Evolutionary conservation across 495 filamentous ascomycete species (phyloP).

Genomic region (Apiosordaria backusii): DNA sequence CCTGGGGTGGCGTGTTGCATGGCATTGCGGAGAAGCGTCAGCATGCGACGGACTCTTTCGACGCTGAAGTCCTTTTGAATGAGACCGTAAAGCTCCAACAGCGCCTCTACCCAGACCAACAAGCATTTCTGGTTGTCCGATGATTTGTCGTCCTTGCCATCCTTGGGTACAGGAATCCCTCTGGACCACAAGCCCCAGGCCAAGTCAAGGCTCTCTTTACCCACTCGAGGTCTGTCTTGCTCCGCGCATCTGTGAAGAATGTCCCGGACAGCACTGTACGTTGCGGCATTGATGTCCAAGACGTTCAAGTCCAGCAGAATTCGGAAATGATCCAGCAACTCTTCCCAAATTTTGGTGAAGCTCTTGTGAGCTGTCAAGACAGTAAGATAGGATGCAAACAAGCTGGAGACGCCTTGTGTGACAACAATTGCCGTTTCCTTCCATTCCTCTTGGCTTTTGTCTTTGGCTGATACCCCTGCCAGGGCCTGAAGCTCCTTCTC

Average conservation of each 20-base stretch:
- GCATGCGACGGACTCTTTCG: slow-evolving; percentile 59
- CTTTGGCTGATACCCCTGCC: slow-evolving; percentile 30
- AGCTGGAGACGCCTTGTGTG: slow-evolving; percentile 61
- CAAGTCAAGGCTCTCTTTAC: slow-evolving; percentile 54
- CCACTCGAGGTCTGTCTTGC: slow-evolving; percentile 48
- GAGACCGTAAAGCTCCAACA: slow-evolving; percentile 78
- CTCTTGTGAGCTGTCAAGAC: slow-evolving; percentile 52
- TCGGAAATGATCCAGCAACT: slow-evolving; percentile 63
- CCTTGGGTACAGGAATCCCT: slow-evolving; percentile 50
- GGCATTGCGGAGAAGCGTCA: slow-evolving; percentile 56
- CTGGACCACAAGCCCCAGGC: slow-evolving; percentile 73
- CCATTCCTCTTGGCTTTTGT: slow-evolving; percentile 55
- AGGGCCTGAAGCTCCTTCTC: slow-evolving; percentile 42
- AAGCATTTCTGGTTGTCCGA: slow-evolving; percentile 72
- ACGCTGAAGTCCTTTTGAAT: slow-evolving; percentile 60
- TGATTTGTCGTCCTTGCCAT: slow-evolving; percentile 44
- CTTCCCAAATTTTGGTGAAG: slow-evolving; percentile 64
- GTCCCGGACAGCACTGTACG: slow-evolving; percentile 63
- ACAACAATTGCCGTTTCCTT: slow-evolving; percentile 74
- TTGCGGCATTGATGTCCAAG: slow-evolving; percentile 67
- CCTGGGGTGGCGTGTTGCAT: slow-evolving; percentile 61
- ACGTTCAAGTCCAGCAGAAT: slow-evolving; percentile 55
- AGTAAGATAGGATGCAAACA: slow-evolving; percentile 67
- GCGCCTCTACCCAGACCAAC: slow-evolving; percentile 70
- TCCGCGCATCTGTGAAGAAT: slow-evolving; percentile 57